Base-by-base conservation (phyloP, 23 red algal species). In the Porphyridium purpureum region DNA sequence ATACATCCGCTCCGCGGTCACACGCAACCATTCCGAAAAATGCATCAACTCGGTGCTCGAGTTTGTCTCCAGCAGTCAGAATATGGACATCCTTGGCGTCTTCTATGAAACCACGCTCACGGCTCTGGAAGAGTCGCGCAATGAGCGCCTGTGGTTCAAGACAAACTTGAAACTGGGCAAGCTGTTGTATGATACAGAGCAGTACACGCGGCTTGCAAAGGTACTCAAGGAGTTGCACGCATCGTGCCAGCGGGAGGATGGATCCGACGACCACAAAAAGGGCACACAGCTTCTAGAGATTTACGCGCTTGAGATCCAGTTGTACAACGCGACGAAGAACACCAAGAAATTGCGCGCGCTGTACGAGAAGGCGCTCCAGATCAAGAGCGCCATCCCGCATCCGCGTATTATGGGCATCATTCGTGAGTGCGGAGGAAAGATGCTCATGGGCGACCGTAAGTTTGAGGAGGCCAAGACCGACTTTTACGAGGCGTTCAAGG, bases 221-320 rank as follows among this genome's bases (percentile, higher is more conserved):
- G 68, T 98, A 6, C 70, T 98, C 35, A 79, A 81, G 31, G 78
- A 85, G 46, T 66, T 98, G 11, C 80, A 86, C 47, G 35, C 56
- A 8, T 67, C 55, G n/a, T 93, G 86, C 64, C 75, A 67, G 34
- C 42, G 61, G 17, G 75, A 62, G 57, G 74, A 82, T 44, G 74
- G 86, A 49, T 51, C 56, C 9, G 74, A 81, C 53, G 86, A 81
- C 34, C 66, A 60, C 20, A 93, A 93, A 40, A 82, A 93, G 55
- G 81, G 90, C 50, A 80, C 90, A 0, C 90, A 98, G 62, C 53
- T 98, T 4, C 75, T 98, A 28, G 90, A 98, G 50, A 60, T 98
- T 15, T 98, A 81, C 62, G 90, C 90, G 35, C 66, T 98, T 1
- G 90, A 98, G 60, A 98, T 98, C 50, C 90, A 98, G 68, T 64